phyloP scores from a whole-genome alignment of 2,329 filamentous ascomycete species.

The Fusarium tupiense region DNA sequence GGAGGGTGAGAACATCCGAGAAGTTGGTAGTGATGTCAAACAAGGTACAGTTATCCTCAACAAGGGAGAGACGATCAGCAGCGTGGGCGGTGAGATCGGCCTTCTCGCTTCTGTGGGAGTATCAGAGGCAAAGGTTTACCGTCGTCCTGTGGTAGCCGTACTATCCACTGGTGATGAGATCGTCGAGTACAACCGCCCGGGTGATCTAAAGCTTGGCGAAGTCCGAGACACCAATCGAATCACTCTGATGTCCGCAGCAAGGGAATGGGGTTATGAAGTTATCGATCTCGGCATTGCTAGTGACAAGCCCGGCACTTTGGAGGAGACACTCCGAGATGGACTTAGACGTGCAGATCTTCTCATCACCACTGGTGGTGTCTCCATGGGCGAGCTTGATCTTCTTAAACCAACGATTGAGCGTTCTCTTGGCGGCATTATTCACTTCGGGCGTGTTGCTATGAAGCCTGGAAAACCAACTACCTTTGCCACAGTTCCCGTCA shows the following conservation, averaged over 20 bases:
- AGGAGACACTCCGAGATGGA: constrained; percentile 78
- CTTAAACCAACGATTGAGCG: constrained; percentile 97
- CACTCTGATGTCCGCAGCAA: constrained; percentile 81
- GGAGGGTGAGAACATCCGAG: constrained; percentile 86
- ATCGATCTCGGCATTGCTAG: constrained; percentile 87
- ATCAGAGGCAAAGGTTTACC: constrained; percentile 75
- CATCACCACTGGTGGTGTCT: constrained; percentile 93
- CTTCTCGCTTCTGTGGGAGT: constrained; percentile 87
- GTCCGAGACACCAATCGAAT: constrained; percentile 95
- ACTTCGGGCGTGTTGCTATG: constrained; percentile 96
- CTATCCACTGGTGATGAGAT: constrained; percentile 97
- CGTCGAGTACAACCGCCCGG: constrained; percentile 74
- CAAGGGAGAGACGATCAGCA: constrained; percentile 84
- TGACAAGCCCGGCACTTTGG: constrained; percentile 78
- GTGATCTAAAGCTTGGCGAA: constrained; percentile 76
- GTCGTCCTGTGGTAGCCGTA: constrained; percentile 82
- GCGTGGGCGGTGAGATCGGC: constrained; percentile 90
- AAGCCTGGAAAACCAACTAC: constrained; percentile 98
- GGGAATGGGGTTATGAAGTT: constrained; percentile 78
- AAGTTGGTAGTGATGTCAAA: constrained; percentile 87
- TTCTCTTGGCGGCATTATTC: constrained; percentile 87
- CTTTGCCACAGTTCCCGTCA: constrained; percentile 85
- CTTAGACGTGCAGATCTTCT: constrained; percentile 81
- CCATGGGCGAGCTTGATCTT: constrained; percentile 97
- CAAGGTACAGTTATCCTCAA: constrained; percentile 75